Evolutionary conservation across 495 filamentous ascomycete species (phyloP).

Genomic region (Parmelia sp.): DNA sequence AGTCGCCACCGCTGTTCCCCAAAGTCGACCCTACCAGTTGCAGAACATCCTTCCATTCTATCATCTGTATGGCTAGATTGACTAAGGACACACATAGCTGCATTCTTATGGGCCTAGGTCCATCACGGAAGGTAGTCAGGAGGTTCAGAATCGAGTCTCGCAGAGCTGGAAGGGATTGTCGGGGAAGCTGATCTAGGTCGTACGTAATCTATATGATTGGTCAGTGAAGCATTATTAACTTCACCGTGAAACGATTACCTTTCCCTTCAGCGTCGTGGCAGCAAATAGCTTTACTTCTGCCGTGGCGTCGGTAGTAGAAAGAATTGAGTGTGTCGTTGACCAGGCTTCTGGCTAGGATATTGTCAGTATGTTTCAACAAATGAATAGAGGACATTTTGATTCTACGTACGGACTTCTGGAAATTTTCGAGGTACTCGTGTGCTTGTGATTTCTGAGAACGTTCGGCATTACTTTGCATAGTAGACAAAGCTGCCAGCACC

Average conservation of each 20-base stretch:
- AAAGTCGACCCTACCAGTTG: slow-evolving; percentile 69
- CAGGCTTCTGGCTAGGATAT: slow-evolving; percentile 73
- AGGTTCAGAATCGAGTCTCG: slow-evolving; percentile 76
- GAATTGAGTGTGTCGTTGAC: slow-evolving; percentile 74
- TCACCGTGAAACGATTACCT: slow-evolving; percentile 53
- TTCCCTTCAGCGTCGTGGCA: slow-evolving; percentile 93
- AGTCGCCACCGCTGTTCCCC: slow-evolving; percentile 69
- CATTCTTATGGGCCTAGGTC: slow-evolving; percentile 84
- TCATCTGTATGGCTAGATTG: slow-evolving; percentile 93
- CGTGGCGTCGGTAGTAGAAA: slow-evolving; percentile 66
- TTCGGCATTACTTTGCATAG: slow-evolving; percentile 81
- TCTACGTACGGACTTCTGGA: slow-evolving; percentile 90
- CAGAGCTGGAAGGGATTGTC: slow-evolving; percentile 63
- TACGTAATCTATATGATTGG: slow-evolving; percentile 62
- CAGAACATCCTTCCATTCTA: slow-evolving; percentile 90
- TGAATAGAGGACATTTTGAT: not conserved
- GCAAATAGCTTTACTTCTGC: slow-evolving; percentile 89
- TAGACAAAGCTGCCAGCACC: slow-evolving; percentile 79
- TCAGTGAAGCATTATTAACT: slow-evolving; percentile 17
- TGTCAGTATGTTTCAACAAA: not conserved
- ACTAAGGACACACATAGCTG: slow-evolving; percentile 93
- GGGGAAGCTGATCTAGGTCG: slow-evolving; percentile 78
- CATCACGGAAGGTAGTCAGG: slow-evolving; percentile 68
- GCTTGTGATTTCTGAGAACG: slow-evolving; percentile 80
- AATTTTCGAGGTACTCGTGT: slow-evolving; percentile 83